A percentile compares a stretch with the other conserved stretches of the same genome.
phyloP scores from a whole-genome alignment of 352 stramenopile species.

The Pythium folliculosum region DNA sequence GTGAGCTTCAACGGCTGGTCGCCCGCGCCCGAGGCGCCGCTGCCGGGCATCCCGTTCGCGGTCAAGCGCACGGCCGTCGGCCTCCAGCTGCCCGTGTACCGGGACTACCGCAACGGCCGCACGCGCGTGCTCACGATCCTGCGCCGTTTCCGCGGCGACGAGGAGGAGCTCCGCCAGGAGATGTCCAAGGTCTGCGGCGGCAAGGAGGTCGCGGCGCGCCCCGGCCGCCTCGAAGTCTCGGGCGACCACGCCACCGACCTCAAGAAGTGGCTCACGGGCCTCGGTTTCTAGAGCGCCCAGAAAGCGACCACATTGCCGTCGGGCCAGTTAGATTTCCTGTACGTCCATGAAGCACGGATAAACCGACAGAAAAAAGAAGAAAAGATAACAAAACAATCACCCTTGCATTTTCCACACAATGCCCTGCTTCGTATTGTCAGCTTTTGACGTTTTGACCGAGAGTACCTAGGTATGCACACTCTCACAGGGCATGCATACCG shows the following conservation, averaged over 20 bases:
- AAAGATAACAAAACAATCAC: conserved; percentile 9
- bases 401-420: background rate
- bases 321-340: conserved; percentile 3
- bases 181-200: conserved; percentile 87
- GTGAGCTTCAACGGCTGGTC: conserved; percentile 91
- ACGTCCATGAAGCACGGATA: background rate
- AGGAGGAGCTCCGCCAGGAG: conserved; percentile 71
- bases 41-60: conserved; percentile 67
- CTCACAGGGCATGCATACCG: conserved; percentile 77
- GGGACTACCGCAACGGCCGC: conserved; percentile 83
- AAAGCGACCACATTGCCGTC: background rate
- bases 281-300: conserved; percentile 59
- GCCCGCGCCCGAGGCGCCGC: conserved; percentile 61
- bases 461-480: too few relatives aligned
- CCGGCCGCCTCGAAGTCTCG: conserved; percentile 75
- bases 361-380: conserved; percentile 5
- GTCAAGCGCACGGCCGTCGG: conserved; percentile 83
- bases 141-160: conserved; percentile 78
- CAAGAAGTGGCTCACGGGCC: conserved; percentile 83
- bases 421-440: too few relatives aligned
- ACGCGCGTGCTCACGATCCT: conserved; percentile 88
- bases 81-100: conserved; percentile 85
- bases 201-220: conserved; percentile 68
- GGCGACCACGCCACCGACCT: conserved; percentile 70
- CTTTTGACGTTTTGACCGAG: too few relatives aligned